These are phyloP conservation scores for Pelargonium myrrhifolium DNA, from an alignment of 441 rosid species.

Conservation along the genomic window DNA sequence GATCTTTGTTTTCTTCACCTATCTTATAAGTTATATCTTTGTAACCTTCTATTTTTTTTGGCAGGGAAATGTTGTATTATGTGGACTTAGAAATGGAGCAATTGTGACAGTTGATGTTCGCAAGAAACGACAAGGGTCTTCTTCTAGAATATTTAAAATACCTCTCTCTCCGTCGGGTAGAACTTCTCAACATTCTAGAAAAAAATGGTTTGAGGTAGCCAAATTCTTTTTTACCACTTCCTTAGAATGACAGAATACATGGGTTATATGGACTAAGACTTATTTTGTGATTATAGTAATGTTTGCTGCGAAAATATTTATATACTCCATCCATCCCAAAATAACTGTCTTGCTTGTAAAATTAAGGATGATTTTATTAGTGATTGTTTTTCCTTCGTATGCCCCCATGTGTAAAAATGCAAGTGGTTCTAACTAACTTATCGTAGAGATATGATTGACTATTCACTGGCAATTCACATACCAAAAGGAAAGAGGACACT, in stretches of 20 bases:
- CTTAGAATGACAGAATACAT: background rate
- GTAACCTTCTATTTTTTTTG: slow-evolving; percentile 14
- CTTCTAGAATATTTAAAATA: slow-evolving; percentile 36
- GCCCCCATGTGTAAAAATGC: too few relatives aligned
- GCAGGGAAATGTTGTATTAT: slow-evolving; percentile 64
- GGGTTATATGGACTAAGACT: background rate
- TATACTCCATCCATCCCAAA: too few relatives aligned
- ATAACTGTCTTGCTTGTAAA: too few relatives aligned
- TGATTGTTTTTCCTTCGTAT: too few relatives aligned
- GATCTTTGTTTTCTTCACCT: background rate
- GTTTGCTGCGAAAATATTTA: too few relatives aligned
- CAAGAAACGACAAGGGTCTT: slow-evolving; percentile 35
- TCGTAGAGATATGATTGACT: too few relatives aligned
- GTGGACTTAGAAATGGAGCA: slow-evolving; percentile 90
- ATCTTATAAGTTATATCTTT: too few relatives aligned
- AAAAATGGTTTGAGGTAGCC: slow-evolving; percentile 65
- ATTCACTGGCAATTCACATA: too few relatives aligned
- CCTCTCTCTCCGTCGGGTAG: slow-evolving; percentile 33
- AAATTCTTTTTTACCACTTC: background rate
- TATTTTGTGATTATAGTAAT: too few relatives aligned
- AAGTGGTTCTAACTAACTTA: too few relatives aligned
- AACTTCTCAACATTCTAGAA: slow-evolving; percentile 25
- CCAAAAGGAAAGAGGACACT: too few relatives aligned
- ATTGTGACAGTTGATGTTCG: slow-evolving; percentile 72
- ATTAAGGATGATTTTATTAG: too few relatives aligned